Conservation (phyloP, 176 grass and related monocot genomes). For the Rhynchospora breviuscula region DNA sequence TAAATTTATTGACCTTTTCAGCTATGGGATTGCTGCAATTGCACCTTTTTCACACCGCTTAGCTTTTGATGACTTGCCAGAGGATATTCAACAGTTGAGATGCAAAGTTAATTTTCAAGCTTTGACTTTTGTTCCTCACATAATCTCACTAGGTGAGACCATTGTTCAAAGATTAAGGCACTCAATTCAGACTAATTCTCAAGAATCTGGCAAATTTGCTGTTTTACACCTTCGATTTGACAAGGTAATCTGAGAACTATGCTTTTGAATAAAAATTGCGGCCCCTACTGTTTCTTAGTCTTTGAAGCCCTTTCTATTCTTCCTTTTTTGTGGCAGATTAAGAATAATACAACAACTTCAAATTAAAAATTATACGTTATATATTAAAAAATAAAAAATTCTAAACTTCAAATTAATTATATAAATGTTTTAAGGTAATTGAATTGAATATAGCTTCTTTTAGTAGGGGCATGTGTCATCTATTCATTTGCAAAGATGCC, state of each 20-base stretch:
- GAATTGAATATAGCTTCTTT: not conserved
- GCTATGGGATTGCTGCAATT: conserved; percentile 81
- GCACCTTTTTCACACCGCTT: conserved; percentile 87
- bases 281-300: not conserved
- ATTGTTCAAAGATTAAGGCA: conserved; percentile 61
- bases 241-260: conserved; percentile 43
- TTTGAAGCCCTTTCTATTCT: not conserved
- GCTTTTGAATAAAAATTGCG: not conserved
- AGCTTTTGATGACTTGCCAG: conserved; percentile 76
- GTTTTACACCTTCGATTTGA: conserved; percentile 95
- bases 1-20: conserved; percentile 27
- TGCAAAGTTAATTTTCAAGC: conserved; percentile 93
- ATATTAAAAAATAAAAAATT: not conserved
- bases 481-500: not conserved
- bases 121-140: conserved; percentile 66
- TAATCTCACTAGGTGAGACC: conserved; percentile 54
- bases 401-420: no score
- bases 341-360: not conserved
- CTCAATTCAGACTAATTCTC: conserved; percentile 25
- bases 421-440: not conserved
- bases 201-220: conserved; percentile 54
- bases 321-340: not conserved
- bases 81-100: conserved; percentile 56
- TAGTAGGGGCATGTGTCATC: not conserved
- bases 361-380: not conserved